Conservation (phyloP, 345 rosid species). For the Atalantia buxifolia region DNA sequence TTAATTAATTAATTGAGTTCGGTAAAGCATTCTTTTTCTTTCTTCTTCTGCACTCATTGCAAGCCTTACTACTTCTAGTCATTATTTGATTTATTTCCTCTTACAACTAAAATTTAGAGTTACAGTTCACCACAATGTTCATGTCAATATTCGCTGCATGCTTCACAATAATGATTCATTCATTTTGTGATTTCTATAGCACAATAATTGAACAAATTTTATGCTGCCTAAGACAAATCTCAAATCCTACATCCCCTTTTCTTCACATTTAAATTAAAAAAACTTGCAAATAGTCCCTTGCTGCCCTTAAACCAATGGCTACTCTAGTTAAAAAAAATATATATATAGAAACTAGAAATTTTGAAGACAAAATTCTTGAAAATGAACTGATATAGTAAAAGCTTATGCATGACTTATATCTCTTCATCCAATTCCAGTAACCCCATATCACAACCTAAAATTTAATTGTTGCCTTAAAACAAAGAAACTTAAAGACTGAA, state of each 20-base stretch:
- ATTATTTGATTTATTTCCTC: not conserved
- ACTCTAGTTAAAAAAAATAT: not conserved
- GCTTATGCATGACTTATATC: not conserved
- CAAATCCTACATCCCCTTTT: not conserved
- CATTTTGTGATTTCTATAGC: not conserved
- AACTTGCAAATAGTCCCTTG: not conserved
- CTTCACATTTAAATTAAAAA: not conserved
- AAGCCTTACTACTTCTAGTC: not conserved
- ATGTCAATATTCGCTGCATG: not conserved
- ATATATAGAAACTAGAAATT: not conserved
- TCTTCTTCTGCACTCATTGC: not conserved
- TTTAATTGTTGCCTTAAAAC: not conserved
- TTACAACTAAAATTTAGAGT: not conserved
- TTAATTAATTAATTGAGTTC: too few relatives aligned
- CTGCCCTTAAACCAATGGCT: not conserved
- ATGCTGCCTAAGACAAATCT: not conserved
- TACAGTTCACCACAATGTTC: not conserved
- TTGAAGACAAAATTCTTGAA: too few relatives aligned
- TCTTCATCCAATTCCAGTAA: not conserved
- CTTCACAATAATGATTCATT: not conserved
- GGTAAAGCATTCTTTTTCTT: not conserved
- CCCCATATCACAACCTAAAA: not conserved
- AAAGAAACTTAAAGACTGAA: not conserved
- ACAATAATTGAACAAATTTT: not conserved
- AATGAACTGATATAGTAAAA: not conserved